Conservation (phyloP, 352 stramenopile genomes). For the Peronospora destructor region DNA sequence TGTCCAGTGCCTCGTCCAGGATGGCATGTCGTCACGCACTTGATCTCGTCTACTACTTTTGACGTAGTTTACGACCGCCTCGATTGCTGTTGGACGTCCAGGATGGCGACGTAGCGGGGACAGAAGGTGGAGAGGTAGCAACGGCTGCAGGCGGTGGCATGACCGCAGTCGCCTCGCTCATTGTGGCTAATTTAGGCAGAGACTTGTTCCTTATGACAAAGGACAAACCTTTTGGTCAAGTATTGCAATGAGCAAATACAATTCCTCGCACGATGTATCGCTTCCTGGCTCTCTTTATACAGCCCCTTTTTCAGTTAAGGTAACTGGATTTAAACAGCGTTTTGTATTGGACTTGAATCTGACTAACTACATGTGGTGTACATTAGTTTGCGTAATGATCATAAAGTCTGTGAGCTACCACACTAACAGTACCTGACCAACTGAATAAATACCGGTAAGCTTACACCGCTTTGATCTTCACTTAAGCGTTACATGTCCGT, state of each 20-base stretch:
- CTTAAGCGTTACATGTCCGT: too few species aligned
- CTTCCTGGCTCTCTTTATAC: constrained; percentile 9
- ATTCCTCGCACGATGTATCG: constrained; percentile 15
- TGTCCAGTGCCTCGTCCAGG: too few species aligned
- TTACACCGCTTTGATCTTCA: too few species aligned
- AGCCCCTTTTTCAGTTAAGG: too few species aligned
- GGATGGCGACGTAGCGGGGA: constrained; percentile 2
- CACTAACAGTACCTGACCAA: too few species aligned
- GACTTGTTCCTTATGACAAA: constrained; percentile 1
- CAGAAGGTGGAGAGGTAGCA: constrained; percentile 1
- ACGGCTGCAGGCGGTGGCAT: constrained; percentile 5
- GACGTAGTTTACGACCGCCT: constrained; percentile 36
- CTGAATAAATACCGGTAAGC: too few species aligned
- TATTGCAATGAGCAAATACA: constrained; percentile 14
- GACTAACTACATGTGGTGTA: too few species aligned
- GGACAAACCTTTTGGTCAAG: background rate
- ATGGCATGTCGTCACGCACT: too few species aligned
- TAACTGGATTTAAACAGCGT: too few species aligned
- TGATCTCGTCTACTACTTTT: constrained; percentile 67
- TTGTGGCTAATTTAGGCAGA: background rate
- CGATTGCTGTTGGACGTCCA: constrained; percentile 6
- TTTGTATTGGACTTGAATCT: too few species aligned
- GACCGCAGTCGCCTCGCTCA: constrained; percentile 25
- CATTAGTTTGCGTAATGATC: too few species aligned
- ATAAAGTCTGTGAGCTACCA: too few species aligned